Evolutionary conservation across 768 basidiomycete species (phyloP).

Genomic region (Rhizopogon sp.): DNA sequence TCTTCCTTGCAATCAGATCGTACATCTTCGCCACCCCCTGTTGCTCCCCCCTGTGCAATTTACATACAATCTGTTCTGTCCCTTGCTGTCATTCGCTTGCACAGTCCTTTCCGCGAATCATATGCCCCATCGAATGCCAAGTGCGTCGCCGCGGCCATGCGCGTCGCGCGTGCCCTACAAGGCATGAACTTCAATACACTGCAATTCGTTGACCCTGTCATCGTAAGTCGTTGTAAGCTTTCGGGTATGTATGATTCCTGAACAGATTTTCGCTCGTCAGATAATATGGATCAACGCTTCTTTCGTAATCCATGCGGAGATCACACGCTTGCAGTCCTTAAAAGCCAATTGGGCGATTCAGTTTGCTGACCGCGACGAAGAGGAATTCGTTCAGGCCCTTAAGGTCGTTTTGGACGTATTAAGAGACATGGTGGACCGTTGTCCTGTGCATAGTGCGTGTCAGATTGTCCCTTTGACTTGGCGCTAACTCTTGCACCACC

Average conservation of each 20-base stretch:
- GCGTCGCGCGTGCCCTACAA: constrained; percentile 12
- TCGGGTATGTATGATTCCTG: not conserved
- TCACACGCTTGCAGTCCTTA: constrained; percentile 12
- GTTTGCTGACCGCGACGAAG: not conserved
- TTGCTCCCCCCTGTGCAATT: not conserved
- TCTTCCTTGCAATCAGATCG: not conserved
- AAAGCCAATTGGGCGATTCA: not conserved
- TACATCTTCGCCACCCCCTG: not conserved
- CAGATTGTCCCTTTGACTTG: not conserved
- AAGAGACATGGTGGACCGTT: constrained; percentile 13
- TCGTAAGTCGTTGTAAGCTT: constrained; percentile 9
- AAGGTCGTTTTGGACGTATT: constrained; percentile 11
- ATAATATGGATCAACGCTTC: constrained; percentile 18
- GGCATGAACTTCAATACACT: not conserved
- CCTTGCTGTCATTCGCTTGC: constrained; percentile 20
- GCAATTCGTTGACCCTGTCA: constrained; percentile 1
- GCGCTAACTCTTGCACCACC: not conserved
- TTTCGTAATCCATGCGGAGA: constrained; percentile 16
- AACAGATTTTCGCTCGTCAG: constrained; percentile 8
- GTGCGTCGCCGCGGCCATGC: constrained; percentile 13
- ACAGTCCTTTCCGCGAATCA: constrained; percentile 13
- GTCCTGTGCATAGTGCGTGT: constrained; percentile 16
- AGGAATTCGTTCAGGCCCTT: constrained; percentile 11
- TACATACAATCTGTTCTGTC: constrained; percentile 1
- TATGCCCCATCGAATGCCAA: constrained; percentile 10